These are phyloP conservation scores for Exophiala xenobiotica DNA, from an alignment of 2,329 filamentous ascomycete genomes.

Conservation along the genomic window DNA sequence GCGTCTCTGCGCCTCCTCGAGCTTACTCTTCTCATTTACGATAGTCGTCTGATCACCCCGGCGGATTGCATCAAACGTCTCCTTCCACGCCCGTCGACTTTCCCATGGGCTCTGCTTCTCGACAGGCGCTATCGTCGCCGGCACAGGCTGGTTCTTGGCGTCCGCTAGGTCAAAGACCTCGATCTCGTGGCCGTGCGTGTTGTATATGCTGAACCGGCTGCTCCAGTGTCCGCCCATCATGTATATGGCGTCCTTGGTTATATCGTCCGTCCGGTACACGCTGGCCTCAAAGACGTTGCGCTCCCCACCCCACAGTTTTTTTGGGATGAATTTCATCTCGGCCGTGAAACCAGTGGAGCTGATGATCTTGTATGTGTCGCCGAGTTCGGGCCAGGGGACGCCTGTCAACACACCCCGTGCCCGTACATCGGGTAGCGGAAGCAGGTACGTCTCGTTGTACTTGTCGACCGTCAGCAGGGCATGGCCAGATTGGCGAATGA, in stretches of 20 bases:
- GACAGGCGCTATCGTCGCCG: slow-evolving; percentile 68
- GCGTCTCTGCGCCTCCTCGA: slow-evolving; percentile 84
- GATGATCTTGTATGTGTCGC: slow-evolving; percentile 26
- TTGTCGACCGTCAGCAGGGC: slow-evolving; percentile 28
- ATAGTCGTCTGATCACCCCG: slow-evolving; percentile 81
- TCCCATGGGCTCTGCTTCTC: slow-evolving; percentile 84
- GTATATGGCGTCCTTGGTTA: slow-evolving; percentile 14
- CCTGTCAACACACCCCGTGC: slow-evolving; percentile 40
- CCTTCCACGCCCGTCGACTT: slow-evolving; percentile 81
- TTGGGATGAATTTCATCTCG: slow-evolving; percentile 27
- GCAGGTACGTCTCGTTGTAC: slow-evolving; percentile 29
- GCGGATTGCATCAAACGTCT: slow-evolving; percentile 77
- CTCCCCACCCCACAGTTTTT: slow-evolving; percentile 24
- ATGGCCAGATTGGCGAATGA: slow-evolving; percentile 27
- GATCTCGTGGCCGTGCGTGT: slow-evolving; percentile 46
- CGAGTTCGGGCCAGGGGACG: slow-evolving; percentile 44
- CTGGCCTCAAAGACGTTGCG: slow-evolving; percentile 25
- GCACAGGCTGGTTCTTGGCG: slow-evolving; percentile 18
- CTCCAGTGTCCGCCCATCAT: slow-evolving; percentile 27
- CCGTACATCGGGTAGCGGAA: slow-evolving; percentile 27
- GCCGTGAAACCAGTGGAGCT: slow-evolving; percentile 26
- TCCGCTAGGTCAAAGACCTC: slow-evolving; percentile 55
- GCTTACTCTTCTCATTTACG: slow-evolving; percentile 76
- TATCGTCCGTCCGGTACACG: slow-evolving; percentile 21
- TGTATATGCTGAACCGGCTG: slow-evolving; percentile 74